phyloP scores from a whole-genome alignment of 805 yeast genomes.

The Ogataea parapolymorpha region DNA sequence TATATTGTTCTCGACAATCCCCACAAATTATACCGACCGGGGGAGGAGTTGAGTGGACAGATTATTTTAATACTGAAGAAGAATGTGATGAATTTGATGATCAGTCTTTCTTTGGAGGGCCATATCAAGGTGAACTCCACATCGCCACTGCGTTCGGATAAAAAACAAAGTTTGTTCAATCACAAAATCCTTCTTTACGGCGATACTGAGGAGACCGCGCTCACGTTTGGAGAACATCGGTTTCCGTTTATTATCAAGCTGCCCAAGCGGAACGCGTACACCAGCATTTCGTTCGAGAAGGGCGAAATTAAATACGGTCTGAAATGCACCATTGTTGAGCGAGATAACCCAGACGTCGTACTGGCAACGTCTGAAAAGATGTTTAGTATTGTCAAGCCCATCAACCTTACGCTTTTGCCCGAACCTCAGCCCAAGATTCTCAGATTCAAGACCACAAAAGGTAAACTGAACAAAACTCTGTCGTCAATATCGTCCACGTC shows the following conservation, averaged over 20 bases:
- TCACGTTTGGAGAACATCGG: slow-evolving; percentile 80
- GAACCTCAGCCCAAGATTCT: slow-evolving; percentile 65
- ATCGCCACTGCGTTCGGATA: slow-evolving; percentile 47
- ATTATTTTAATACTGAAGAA: slow-evolving; percentile 53
- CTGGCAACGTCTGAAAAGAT: slow-evolving; percentile 51
- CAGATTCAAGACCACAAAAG: slow-evolving; percentile 49
- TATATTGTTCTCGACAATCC: slow-evolving; percentile 71
- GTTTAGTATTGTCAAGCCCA: slow-evolving; percentile 64
- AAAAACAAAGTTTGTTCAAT: slow-evolving; percentile 51
- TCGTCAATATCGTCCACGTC: slow-evolving; percentile 42
- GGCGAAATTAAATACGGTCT: slow-evolving; percentile 75
- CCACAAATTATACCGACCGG: slow-evolving; percentile 75
- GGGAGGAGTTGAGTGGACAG: slow-evolving; percentile 68
- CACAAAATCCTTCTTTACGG: slow-evolving; percentile 63
- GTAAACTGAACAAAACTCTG: slow-evolving; percentile 33
- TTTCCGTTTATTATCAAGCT: slow-evolving; percentile 82
- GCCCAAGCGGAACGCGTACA: slow-evolving; percentile 69
- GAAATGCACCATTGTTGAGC: slow-evolving; percentile 30
- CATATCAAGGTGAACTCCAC: slow-evolving; percentile 53
- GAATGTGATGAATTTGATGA: slow-evolving; percentile 50
- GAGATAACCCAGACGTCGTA: slow-evolving; percentile 25
- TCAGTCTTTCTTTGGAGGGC: slow-evolving; percentile 55
- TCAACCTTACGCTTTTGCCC: slow-evolving; percentile 66
- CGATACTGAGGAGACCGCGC: slow-evolving; percentile 25
- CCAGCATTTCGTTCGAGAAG: slow-evolving; percentile 77